Evolutionary conservation across 768 basidiomycete species (phyloP).

Genomic region (Xerocomus potaroensis): DNA sequence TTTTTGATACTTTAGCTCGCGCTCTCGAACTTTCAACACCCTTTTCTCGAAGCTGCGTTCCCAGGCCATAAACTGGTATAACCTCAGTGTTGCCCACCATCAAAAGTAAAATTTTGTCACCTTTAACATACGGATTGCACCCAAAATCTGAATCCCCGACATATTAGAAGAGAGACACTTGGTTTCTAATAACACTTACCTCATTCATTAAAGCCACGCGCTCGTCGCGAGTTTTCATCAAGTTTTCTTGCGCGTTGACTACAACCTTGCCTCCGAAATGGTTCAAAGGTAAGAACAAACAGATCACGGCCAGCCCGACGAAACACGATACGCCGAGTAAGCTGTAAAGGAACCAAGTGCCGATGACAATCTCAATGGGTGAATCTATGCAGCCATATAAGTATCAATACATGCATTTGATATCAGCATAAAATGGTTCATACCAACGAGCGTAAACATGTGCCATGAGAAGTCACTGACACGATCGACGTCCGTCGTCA

Average conservation of each 20-base stretch:
- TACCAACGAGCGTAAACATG: slow-evolving; percentile 69
- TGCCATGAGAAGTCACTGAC: slow-evolving; percentile 84
- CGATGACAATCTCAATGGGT: slow-evolving; percentile 74
- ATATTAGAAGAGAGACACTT: neutral
- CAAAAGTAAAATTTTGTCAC: slow-evolving; percentile 15
- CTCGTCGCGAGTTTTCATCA: slow-evolving; percentile 92
- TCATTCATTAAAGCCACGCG: slow-evolving; percentile 92
- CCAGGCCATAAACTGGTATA: slow-evolving; percentile 83
- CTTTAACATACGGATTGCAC: slow-evolving; percentile 90
- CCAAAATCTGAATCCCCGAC: slow-evolving; percentile 51
- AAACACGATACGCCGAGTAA: slow-evolving; percentile 77
- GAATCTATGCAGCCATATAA: slow-evolving; percentile 44
- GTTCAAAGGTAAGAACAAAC: slow-evolving; percentile 71
- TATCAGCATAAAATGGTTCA: slow-evolving; percentile 14
- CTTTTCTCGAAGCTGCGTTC: slow-evolving; percentile 83
- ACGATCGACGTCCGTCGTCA: slow-evolving; percentile 93
- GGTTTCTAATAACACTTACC: slow-evolving; percentile 23
- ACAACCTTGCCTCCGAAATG: slow-evolving; percentile 81
- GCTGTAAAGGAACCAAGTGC: slow-evolving; percentile 69
- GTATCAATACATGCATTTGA: neutral
- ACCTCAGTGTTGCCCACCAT: neutral
- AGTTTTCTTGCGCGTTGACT: slow-evolving; percentile 71
- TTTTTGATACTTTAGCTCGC: slow-evolving; percentile 80
- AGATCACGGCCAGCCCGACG: slow-evolving; percentile 72
- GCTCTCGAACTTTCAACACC: slow-evolving; percentile 68